A percentile compares a stretch with the other conserved stretches of the same genome.
Evolutionary conservation across 2,329 filamentous ascomycete species (phyloP).

Genomic region (Helotiales sp.): DNA sequence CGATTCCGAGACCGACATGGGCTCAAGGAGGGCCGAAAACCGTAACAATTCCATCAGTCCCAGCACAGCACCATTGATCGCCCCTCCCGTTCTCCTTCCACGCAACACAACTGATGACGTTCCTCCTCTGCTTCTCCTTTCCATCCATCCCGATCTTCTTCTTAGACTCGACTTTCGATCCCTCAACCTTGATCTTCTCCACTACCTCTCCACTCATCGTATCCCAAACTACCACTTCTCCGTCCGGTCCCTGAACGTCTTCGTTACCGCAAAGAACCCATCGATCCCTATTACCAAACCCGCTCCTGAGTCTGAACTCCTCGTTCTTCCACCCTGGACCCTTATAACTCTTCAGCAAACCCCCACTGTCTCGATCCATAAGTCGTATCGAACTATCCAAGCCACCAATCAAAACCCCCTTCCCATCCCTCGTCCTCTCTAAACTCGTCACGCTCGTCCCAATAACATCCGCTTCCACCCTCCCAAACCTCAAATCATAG

Average conservation of each 20-base stretch:
- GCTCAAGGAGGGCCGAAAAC: slow-evolving; percentile 56
- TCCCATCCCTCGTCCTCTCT: slow-evolving; percentile 71
- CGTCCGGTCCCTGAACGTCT: slow-evolving; percentile 38
- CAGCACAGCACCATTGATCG: slow-evolving; percentile 68
- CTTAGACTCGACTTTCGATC: slow-evolving; percentile 44
- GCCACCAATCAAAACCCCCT: slow-evolving; percentile 73
- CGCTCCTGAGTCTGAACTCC: slow-evolving; percentile 41
- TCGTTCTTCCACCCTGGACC: slow-evolving; percentile 52
- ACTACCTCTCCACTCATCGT: slow-evolving; percentile 72
- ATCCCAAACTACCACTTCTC: slow-evolving; percentile 76
- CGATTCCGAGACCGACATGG: not conserved
- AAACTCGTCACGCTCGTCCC: slow-evolving; percentile 77
- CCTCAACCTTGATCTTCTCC: slow-evolving; percentile 60
- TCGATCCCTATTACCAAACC: slow-evolving; percentile 75
- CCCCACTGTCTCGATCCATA: slow-evolving; percentile 78
- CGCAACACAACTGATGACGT: slow-evolving; percentile 65
- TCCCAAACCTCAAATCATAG: slow-evolving; percentile 84
- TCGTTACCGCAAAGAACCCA: slow-evolving; percentile 85
- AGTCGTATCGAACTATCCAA: slow-evolving; percentile 79
- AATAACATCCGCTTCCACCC: slow-evolving; percentile 71
- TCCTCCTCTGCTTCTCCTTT: slow-evolving; percentile 62
- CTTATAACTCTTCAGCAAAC: slow-evolving; percentile 73
- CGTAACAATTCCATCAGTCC: slow-evolving; percentile 68
- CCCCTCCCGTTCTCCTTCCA: slow-evolving; percentile 68
- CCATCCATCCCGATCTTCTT: slow-evolving; percentile 63